Conservation (phyloP, 148 eudicot species). For the Silene latifolia region DNA sequence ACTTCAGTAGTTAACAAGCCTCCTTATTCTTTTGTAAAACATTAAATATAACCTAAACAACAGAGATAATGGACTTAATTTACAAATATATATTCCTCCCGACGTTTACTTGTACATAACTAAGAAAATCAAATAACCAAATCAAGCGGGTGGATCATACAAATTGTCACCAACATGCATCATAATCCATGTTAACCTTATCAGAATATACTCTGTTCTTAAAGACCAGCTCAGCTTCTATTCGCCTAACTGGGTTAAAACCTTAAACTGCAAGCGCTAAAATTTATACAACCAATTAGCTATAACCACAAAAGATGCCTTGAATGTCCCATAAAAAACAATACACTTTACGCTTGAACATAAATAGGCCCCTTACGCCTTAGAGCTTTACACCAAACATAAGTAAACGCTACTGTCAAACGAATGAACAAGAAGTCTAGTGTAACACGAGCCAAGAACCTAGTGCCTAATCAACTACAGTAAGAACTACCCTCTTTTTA, state of each 20-base stretch:
- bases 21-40: not conserved
- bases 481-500: not conserved
- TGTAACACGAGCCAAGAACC: no score
- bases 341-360: not conserved
- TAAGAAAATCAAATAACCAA: not conserved
- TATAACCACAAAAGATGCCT: not conserved
- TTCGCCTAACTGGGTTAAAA: not conserved
- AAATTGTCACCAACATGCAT: not conserved
- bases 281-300: not conserved
- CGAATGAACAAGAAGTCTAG: no score
- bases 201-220: not conserved
- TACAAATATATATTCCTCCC: not conserved
- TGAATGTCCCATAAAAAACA: not conserved
- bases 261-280: not conserved
- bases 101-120: not conserved
- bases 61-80: not conserved
- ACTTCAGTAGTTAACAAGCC: not conserved
- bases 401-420: no score
- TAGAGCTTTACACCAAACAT: not conserved
- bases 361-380: not conserved
- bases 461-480: not conserved
- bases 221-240: not conserved
- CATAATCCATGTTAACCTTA: not conserved
- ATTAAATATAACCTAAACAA: not conserved
- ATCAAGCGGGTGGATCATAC: not conserved